phyloP scores from a whole-genome alignment of 2,329 filamentous ascomycete species.

The Setomelanomma holmii region DNA sequence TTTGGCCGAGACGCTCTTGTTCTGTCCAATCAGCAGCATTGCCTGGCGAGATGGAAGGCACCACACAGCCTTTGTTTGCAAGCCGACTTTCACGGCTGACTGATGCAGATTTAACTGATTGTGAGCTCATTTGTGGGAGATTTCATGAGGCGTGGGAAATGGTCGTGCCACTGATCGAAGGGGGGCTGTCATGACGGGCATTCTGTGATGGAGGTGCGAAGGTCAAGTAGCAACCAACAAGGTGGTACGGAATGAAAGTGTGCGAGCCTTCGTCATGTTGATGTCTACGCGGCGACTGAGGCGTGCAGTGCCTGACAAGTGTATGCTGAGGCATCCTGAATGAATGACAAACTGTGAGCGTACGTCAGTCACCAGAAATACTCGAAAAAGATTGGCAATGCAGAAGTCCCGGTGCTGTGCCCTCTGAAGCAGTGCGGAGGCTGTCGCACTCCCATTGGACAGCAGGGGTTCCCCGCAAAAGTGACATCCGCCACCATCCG shows the following conservation, averaged over 20 bases:
- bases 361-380: too few relatives aligned
- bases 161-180: background rate
- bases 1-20: constrained; percentile 16
- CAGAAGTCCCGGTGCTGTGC: too few relatives aligned
- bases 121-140: background rate
- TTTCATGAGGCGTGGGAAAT: background rate
- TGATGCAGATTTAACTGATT: background rate
- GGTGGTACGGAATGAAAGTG: too few relatives aligned
- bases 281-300: too few relatives aligned
- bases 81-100: background rate
- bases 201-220: too few relatives aligned
- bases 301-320: too few relatives aligned
- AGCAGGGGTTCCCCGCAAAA: constrained; percentile 9
- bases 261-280: too few relatives aligned
- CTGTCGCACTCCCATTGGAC: constrained; percentile 12
- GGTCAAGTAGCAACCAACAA: too few relatives aligned
- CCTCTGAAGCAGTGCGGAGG: background rate
- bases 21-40: constrained; percentile 23
- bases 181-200: background rate
- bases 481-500: constrained; percentile 9
- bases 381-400: too few relatives aligned
- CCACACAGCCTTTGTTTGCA: background rate
- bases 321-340: too few relatives aligned
- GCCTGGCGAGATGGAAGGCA: background rate
- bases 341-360: too few relatives aligned